Percentiles rank a stretch among this genome's conserved stretches.
Conservation (phyloP, 2,329 filamentous ascomycete genomes). For the Tolypocladium amazonense region DNA sequence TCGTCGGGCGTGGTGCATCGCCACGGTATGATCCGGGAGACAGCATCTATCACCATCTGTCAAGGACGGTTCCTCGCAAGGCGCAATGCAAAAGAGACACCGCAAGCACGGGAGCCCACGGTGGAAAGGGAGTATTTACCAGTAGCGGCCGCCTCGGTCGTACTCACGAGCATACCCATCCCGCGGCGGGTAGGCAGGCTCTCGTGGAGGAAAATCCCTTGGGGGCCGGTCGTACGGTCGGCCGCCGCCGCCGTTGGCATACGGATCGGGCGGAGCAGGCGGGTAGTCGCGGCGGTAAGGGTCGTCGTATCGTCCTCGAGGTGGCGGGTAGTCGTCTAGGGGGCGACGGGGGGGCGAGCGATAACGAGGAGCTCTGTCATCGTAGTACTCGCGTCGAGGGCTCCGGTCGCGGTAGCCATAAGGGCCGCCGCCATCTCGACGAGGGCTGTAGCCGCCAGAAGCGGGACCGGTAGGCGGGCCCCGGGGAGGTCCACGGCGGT, state of each 20-base stretch:
- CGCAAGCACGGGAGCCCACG: constrained; percentile 8
- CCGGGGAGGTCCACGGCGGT: constrained; percentile 65
- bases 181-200: constrained; percentile 25
- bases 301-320: constrained; percentile 63
- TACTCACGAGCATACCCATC: constrained; percentile 37
- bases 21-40: not conserved
- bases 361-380: constrained; percentile 64
- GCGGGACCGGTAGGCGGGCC: constrained; percentile 21
- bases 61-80: constrained; percentile 22
- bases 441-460: constrained; percentile 71
- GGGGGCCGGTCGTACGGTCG: constrained; percentile 46
- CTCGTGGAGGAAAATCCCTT: constrained; percentile 37
- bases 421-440: constrained; percentile 49
- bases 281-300: constrained; percentile 63
- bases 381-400: constrained; percentile 79
- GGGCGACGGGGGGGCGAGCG: constrained; percentile 71
- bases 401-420: constrained; percentile 83
- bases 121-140: constrained; percentile 24
- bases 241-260: constrained; percentile 37
- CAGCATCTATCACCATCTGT: constrained; percentile 23
- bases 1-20: not conserved
- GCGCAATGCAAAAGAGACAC: not conserved
- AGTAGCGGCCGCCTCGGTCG: constrained; percentile 39
- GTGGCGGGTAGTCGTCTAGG: constrained; percentile 65
- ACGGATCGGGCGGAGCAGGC: constrained; percentile 53